A percentile compares a stretch with the other conserved stretches of the same genome.
phyloP scores from a whole-genome alignment of 2,329 filamentous ascomycete species.

The Juglanconis sp. region DNA sequence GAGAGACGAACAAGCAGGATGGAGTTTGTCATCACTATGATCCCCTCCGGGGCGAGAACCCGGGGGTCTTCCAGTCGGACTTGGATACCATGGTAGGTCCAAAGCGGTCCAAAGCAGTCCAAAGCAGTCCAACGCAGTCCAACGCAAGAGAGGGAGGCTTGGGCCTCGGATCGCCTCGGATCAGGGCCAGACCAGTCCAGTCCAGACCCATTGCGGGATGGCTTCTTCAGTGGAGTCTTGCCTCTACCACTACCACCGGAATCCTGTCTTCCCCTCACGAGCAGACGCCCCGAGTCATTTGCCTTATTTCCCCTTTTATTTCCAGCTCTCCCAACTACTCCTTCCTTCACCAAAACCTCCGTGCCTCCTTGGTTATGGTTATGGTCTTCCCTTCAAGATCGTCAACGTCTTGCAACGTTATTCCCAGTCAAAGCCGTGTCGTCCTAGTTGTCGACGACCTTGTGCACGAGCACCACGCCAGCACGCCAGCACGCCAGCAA shows the following conservation, averaged over 20 bases:
- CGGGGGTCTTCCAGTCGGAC: no score
- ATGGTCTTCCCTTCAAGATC: background rate
- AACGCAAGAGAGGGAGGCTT: no score
- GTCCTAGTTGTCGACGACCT: background rate
- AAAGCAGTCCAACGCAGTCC: no score
- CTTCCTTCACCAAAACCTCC: background rate
- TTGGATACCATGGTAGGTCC: no score
- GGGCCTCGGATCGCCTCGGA: no score
- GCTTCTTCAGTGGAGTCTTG: background rate
- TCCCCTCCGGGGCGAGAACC: no score
- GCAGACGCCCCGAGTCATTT: background rate
- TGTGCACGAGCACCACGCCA: background rate
- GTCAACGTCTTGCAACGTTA: background rate
- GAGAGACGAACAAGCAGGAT: no score
- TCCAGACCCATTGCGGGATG: background rate
- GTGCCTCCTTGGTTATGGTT: background rate
- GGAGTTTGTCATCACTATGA: no score
- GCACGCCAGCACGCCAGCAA: background rate
- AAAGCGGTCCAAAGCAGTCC: no score
- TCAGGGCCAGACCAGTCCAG: background rate
- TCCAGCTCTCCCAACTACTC: background rate
- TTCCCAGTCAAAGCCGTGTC: conserved; percentile 11
- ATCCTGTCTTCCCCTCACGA: background rate
- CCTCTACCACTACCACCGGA: no score
- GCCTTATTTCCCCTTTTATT: conserved; percentile 1